These are phyloP conservation scores for Scalesia atractyloides DNA, from an alignment of 129 eudicot genomes.

Conservation along the genomic window DNA sequence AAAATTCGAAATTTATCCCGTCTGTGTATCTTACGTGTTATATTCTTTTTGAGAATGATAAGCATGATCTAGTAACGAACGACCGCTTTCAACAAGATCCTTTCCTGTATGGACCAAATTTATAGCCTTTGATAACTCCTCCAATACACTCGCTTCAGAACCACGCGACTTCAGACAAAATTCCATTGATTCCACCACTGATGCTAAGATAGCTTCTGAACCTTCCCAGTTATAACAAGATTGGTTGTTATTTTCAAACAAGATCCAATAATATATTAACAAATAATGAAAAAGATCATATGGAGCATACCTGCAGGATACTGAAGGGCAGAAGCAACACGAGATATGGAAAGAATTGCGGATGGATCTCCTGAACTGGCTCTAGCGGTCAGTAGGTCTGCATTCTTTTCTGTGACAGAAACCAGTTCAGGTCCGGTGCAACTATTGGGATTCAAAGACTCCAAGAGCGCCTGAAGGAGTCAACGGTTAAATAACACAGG, in stretches of 20 bases:
- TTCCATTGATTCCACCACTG: slow-evolving; percentile 82
- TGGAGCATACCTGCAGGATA: slow-evolving; percentile 76
- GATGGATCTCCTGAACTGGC: slow-evolving; percentile 89
- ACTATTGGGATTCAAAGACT: slow-evolving; percentile 70
- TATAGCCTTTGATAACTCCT: slow-evolving; percentile 87
- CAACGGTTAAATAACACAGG: slow-evolving; percentile 2
- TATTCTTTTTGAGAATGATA: slow-evolving; percentile 72
- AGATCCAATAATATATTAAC: neutral
- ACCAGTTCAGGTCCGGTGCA: slow-evolving; percentile 77
- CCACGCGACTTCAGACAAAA: slow-evolving; percentile 85
- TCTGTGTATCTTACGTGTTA: slow-evolving; percentile 49
- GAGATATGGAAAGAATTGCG: slow-evolving; percentile 88
- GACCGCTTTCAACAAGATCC: slow-evolving; percentile 94
- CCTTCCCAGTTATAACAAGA: slow-evolving; percentile 41
- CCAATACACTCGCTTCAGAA: slow-evolving; percentile 86
- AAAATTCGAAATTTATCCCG: neutral
- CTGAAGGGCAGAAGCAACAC: slow-evolving; percentile 83
- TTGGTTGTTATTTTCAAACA: neutral
- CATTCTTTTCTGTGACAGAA: slow-evolving; percentile 75
- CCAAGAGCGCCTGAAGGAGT: slow-evolving; percentile 69
- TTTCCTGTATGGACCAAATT: slow-evolving; percentile 73
- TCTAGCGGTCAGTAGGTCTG: slow-evolving; percentile 76
- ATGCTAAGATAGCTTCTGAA: slow-evolving; percentile 75
- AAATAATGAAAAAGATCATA: neutral
- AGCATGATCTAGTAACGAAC: slow-evolving; percentile 78